Evolutionary conservation across 139 green algal species (phyloP).

Genomic region (Microglena sp.): DNA sequence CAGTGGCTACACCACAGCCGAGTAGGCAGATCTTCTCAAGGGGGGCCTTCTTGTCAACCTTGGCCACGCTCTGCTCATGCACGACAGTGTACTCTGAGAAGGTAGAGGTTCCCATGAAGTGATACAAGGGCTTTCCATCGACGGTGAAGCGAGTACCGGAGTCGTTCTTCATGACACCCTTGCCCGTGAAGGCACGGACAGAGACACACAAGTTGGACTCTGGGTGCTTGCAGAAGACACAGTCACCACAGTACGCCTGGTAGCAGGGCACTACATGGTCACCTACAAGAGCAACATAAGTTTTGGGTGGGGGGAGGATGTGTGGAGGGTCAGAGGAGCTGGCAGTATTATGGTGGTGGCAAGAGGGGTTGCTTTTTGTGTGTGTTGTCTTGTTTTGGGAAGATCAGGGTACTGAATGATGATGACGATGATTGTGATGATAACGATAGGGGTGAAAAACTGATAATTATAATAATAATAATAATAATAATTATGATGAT

Average conservation of each 20-base stretch:
- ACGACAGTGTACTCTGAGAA: slow-evolving; percentile 98
- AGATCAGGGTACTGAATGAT: too few relatives aligned
- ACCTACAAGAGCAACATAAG: slow-evolving; percentile 32
- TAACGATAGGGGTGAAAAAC: too few relatives aligned
- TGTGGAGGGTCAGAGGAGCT: too few relatives aligned
- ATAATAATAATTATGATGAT: too few relatives aligned
- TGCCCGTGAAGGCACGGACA: slow-evolving; percentile 71
- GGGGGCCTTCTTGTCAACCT: slow-evolving; percentile 37
- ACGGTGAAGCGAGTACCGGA: slow-evolving; percentile 69
- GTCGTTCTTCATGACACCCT: slow-evolving; percentile 90
- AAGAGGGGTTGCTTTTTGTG: too few relatives aligned
- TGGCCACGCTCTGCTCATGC: slow-evolving; percentile 79
- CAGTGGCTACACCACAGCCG: slow-evolving; percentile 81
- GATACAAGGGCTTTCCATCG: slow-evolving; percentile 82
- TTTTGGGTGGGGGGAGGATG: too few relatives aligned
- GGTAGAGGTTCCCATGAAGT: slow-evolving; percentile 99
- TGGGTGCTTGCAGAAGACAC: slow-evolving; percentile 91
- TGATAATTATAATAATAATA: too few relatives aligned
- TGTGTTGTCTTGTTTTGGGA: too few relatives aligned
- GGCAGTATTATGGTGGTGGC: too few relatives aligned
- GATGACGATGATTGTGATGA: too few relatives aligned
- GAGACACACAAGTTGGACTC: slow-evolving; percentile 89
- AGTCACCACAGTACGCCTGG: slow-evolving; percentile 68
- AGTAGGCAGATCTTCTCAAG: slow-evolving; percentile 71
- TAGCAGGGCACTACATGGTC: slow-evolving; percentile 95